These are phyloP conservation scores for Theobroma cacao DNA, from an alignment of 345 rosid species.

Conservation along the genomic window DNA sequence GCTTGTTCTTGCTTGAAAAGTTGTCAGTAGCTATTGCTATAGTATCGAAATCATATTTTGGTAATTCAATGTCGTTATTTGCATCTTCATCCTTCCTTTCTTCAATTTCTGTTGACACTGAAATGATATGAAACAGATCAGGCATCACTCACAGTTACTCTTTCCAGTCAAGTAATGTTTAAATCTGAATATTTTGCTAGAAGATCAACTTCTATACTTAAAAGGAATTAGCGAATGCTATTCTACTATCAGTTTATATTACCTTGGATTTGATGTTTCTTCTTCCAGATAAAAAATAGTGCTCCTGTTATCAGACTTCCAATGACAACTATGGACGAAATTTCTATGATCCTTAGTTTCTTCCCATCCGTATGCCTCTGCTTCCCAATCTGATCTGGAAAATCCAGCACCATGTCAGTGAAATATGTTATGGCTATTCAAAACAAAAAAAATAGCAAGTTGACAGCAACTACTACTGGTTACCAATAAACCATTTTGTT, in stretches of 20 bases:
- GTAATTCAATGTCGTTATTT: conserved; percentile 24
- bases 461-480: no score
- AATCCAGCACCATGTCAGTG: background rate
- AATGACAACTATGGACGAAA: no score
- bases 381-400: background rate
- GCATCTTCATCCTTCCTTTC: background rate
- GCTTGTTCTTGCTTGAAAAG: conserved; percentile 20
- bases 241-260: no score
- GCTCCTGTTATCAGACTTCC: background rate
- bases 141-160: background rate
- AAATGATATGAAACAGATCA: background rate
- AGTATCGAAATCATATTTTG: conserved; percentile 20
- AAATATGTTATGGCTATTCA: no score
- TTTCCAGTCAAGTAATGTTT: background rate
- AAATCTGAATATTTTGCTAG: background rate
- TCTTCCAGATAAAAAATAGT: no score
- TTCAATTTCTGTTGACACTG: background rate
- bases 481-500: no score
- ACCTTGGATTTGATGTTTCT: no score
- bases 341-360: background rate
- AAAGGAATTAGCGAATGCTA: background rate
- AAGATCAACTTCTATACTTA: no score
- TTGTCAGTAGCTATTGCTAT: conserved; percentile 30
- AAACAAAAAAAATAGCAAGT: no score
- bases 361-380: no score